Evolutionary conservation across 2,329 filamentous ascomycete genomes (phyloP), one percentile per base, ranked within the genome.

Genomic region (Lecanicillium sp.): DNA sequence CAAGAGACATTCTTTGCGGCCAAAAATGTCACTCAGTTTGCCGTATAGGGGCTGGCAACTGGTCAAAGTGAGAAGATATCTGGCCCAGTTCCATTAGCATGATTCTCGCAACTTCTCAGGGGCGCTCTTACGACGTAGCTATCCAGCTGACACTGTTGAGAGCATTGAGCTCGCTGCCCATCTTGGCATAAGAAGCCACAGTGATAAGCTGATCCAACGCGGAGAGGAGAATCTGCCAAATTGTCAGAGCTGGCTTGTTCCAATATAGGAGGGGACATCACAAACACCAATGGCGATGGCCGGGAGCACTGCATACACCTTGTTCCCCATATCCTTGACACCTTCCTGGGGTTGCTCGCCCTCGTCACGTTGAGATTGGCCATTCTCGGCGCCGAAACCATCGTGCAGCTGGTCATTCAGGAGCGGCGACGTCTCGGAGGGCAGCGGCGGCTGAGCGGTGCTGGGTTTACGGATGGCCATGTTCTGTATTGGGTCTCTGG

Each of bases 91-190:
- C n/a, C n/a, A n/a, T n/a, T n/a, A n/a, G n/a, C n/a, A n/a, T n/a
- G n/a, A n/a, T n/a, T n/a, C n/a, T n/a, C n/a, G n/a, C n/a, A n/a
- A n/a, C n/a, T n/a, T n/a, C n/a, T n/a, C n/a, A n/a, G n/a, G n/a
- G n/a, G n/a, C n/a, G n/a, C n/a, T 43, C 47, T 46, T 45, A 68
- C 57, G 67, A 58, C 3, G 59, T 62, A 19, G 82, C 82, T 42
- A 88, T 81, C 83, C 84, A 88, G 37, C 76, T 82, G 4, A 83
- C 86, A 47, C 75, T 75, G 53, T 83, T 85, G 37, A 90, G 67
- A 2, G 84, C 82, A 37, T 84, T 68, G 19, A 90, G 63, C 45
- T 89, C 85, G 41, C 73, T 85, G 9, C 83, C 84, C 49, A 90
- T 89, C 45, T 73, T 77, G 35, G 81, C 82, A 56, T 88, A 88